Evolutionary conservation across 2,329 filamentous ascomycete genomes (phyloP).

Genomic region (Monilinia polystroma): DNA sequence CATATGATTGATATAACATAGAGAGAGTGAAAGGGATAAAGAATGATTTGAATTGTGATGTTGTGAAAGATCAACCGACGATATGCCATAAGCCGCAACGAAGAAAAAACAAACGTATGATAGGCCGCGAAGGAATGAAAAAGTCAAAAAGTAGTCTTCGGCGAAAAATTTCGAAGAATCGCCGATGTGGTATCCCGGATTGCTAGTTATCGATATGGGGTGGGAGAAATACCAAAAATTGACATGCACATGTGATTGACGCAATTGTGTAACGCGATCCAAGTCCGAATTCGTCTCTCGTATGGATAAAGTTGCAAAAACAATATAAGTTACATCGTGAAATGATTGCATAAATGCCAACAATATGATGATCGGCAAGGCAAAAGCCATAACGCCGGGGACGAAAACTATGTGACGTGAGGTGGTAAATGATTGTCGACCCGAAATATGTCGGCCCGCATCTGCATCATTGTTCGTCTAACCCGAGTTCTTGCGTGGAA

Average conservation of each 20-base stretch:
- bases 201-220: neutral
- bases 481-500: neutral
- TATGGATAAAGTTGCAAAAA: neutral
- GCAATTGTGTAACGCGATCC: neutral
- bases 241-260: neutral
- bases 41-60: neutral
- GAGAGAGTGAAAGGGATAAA: neutral
- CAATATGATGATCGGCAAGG: neutral
- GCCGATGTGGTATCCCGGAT: constrained; percentile 6
- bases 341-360: neutral
- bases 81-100: neutral
- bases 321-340: neutral
- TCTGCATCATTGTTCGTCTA: neutral
- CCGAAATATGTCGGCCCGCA: constrained; percentile 3
- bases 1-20: neutral
- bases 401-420: neutral
- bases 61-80: neutral
- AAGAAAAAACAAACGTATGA: too few relatives aligned
- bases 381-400: neutral
- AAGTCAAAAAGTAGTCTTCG: neutral
- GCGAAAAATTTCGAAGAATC: neutral
- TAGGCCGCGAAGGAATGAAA: neutral
- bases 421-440: neutral
- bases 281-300: constrained; percentile 6
- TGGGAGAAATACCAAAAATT: neutral